Conservation (phyloP, 1,284 basidiomycete genomes). For the Leccinum subfulvum region DNA sequence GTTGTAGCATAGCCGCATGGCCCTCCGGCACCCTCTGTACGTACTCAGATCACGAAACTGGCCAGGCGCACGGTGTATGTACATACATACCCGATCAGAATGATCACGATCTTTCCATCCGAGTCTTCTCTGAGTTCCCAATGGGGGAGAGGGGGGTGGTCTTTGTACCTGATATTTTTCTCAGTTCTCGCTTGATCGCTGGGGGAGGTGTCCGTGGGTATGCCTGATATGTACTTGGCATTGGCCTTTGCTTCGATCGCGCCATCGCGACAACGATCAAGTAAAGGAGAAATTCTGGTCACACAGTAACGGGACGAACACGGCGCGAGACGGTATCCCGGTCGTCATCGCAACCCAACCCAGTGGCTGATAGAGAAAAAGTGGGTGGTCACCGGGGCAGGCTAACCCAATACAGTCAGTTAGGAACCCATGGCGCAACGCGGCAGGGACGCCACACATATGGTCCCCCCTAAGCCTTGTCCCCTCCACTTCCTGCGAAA, state of each 20-base stretch:
- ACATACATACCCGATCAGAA: slow-evolving; percentile 6
- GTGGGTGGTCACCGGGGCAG: neutral
- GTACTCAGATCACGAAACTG: slow-evolving; percentile 5
- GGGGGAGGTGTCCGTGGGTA: slow-evolving; percentile 7
- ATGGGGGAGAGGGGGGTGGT: slow-evolving; percentile 2
- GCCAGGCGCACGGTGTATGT: slow-evolving; percentile 4
- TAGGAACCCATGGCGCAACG: neutral
- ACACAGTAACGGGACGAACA: slow-evolving; percentile 3
- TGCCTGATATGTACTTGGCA: slow-evolving; percentile 10
- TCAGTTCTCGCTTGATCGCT: slow-evolving; percentile 5
- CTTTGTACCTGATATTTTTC: slow-evolving; percentile 21
- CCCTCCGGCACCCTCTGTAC: slow-evolving; percentile 10
- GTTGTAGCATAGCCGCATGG: slow-evolving; percentile 7
- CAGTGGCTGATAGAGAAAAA: slow-evolving; percentile 12
- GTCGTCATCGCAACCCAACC: slow-evolving; percentile 30
- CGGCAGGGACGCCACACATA: neutral
- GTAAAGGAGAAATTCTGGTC: slow-evolving; percentile 5
- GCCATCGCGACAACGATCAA: slow-evolving; percentile 2
- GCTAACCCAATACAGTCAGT: neutral
- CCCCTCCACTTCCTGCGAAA: neutral
- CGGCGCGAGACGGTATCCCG: slow-evolving; percentile 18
- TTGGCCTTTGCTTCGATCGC: neutral
- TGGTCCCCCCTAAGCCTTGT: neutral
- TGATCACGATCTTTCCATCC: slow-evolving; percentile 9
- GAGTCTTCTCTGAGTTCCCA: slow-evolving; percentile 5